Evolutionary conservation across 1,284 basidiomycete genomes (phyloP).

Genomic region (Malassezia dermatis): DNA sequence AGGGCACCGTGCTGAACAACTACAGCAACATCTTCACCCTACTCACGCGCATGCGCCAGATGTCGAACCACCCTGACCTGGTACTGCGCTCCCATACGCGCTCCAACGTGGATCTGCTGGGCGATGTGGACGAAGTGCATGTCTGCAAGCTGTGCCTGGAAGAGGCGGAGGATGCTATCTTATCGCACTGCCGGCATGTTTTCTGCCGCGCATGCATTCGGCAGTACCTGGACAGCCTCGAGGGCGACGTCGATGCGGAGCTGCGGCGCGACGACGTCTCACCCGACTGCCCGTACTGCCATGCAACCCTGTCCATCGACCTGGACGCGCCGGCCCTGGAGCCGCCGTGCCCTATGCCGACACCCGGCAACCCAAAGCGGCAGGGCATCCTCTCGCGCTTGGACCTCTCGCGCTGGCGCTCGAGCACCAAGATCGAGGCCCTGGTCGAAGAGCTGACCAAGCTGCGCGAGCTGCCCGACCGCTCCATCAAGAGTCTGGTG

Average conservation of each 20-base stretch:
- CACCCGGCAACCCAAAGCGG: constrained; percentile 51
- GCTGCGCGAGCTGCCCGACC: constrained; percentile 64
- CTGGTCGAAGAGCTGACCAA: constrained; percentile 84
- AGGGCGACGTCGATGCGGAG: constrained; percentile 10
- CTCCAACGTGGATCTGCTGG: constrained; percentile 29
- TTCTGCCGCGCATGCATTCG: constrained; percentile 85
- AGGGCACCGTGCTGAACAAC: constrained; percentile 62
- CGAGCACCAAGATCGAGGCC: constrained; percentile 93
- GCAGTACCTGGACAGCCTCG: constrained; percentile 63
- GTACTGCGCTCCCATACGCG: constrained; percentile 73
- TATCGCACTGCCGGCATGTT: constrained; percentile 70
- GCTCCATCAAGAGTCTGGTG: constrained; percentile 90
- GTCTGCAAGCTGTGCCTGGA: constrained; percentile 89
- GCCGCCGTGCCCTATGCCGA: constrained; percentile 55
- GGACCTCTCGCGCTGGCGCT: constrained; percentile 78
- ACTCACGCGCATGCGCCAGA: constrained; percentile 47
- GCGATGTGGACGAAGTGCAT: constrained; percentile 41
- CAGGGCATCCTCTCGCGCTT: constrained; percentile 90
- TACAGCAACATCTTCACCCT: constrained; percentile 51
- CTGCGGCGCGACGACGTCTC: neutral
- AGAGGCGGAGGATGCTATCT: constrained; percentile 88
- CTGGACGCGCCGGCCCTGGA: constrained; percentile 85
- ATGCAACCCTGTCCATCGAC: constrained; percentile 84
- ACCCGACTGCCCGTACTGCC: constrained; percentile 92
- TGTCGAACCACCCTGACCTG: constrained; percentile 62